Evolutionary conservation across 1,284 basidiomycete species (phyloP).

Genomic region (Ustilago sp.): DNA sequence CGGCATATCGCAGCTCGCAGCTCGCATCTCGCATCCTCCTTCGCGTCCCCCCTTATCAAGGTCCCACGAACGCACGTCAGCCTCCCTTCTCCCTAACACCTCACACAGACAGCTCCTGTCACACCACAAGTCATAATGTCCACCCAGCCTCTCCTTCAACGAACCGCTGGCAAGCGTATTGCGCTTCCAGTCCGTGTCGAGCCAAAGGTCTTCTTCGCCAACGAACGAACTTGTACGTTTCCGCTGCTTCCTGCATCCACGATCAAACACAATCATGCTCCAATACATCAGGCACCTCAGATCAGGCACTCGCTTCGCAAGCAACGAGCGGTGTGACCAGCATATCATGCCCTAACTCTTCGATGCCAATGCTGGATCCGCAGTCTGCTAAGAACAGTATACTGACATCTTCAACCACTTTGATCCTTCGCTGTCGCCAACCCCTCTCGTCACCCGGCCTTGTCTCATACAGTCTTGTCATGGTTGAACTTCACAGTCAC

Average conservation of each 20-base stretch:
- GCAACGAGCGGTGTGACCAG: background rate
- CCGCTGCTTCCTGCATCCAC: background rate
- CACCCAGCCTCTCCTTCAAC: constrained; percentile 95
- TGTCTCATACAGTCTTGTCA: constrained; percentile 60
- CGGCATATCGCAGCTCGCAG: background rate
- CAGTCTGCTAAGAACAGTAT: background rate
- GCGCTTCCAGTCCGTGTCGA: constrained; percentile 69
- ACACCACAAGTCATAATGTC: constrained; percentile 76
- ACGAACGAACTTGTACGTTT: constrained; percentile 67
- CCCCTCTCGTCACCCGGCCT: background rate
- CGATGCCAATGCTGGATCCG: background rate
- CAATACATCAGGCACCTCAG: background rate
- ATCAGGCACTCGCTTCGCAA: background rate
- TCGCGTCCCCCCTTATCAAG: background rate
- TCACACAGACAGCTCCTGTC: background rate
- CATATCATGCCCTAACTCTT: background rate
- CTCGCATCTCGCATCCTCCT: background rate
- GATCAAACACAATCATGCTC: background rate
- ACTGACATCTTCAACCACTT: background rate
- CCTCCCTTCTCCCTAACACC: background rate
- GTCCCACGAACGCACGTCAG: background rate
- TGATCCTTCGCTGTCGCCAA: constrained; percentile 1
- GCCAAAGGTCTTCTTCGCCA: constrained; percentile 69
- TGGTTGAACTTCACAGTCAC: constrained; percentile 70
- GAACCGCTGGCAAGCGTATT: constrained; percentile 77